Evolutionary conservation across 2,329 filamentous ascomycete species (phyloP).

Genomic region (Phialophora expanda): DNA sequence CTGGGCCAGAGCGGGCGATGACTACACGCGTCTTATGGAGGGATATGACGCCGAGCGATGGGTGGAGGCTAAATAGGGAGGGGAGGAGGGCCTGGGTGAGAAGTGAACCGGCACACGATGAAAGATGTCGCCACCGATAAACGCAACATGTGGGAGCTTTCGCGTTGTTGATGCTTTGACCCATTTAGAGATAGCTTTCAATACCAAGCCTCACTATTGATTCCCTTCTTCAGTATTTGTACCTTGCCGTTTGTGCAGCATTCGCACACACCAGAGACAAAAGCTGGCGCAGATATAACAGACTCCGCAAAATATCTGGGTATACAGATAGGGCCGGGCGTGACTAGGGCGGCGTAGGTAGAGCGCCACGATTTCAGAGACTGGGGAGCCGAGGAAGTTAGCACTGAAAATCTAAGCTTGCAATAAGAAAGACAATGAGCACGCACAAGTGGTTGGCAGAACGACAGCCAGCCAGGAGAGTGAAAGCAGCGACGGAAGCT

Average conservation of each 20-base stretch:
- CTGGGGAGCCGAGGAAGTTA: constrained; percentile 14
- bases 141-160: not conserved
- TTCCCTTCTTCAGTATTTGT: not conserved
- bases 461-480: constrained; percentile 39
- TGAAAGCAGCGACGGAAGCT: constrained; percentile 39
- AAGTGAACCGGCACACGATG: not conserved
- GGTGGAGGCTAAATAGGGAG: constrained; percentile 23
- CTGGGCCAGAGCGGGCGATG: constrained; percentile 42
- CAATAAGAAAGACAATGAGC: not conserved
- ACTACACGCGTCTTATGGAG: constrained; percentile 43
- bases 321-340: constrained; percentile 53
- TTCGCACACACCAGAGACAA: constrained; percentile 23
- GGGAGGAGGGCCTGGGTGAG: not conserved
- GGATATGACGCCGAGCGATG: constrained; percentile 40
- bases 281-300: constrained; percentile 38
- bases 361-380: constrained; percentile 59
- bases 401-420: not conserved
- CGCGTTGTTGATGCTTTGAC: not conserved
- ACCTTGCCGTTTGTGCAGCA: constrained; percentile 12
- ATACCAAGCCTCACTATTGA: not conserved
- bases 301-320: constrained; percentile 58
- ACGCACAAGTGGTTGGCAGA: constrained; percentile 54
- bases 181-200: not conserved
- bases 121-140: not conserved
- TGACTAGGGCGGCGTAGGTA: constrained; percentile 54